Percentiles rank a stretch among this genome's conserved stretches.
Conservation (phyloP, 495 filamentous ascomycete genomes). For the Chaetomium tenue region DNA sequence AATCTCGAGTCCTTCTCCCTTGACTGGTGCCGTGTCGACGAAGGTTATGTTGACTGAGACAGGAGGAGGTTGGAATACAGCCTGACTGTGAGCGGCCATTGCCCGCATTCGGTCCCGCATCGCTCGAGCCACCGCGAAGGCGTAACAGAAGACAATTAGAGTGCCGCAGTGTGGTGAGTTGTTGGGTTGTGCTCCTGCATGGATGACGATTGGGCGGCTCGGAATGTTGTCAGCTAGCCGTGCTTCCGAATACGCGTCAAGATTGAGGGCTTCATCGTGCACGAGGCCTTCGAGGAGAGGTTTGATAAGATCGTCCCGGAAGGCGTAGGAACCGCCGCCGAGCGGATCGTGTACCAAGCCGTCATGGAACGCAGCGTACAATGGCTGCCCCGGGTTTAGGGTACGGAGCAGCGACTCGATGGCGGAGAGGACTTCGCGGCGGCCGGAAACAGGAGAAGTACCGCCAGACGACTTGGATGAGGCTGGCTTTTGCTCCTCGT, state of each 20-base stretch:
- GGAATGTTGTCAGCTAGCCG: conserved; percentile 10
- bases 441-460: not conserved
- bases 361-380: conserved; percentile 23
- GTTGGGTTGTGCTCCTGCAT: conserved; percentile 34
- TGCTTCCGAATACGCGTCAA: not conserved
- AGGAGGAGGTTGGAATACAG: not conserved
- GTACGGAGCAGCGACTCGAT: conserved; percentile 12
- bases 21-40: conserved; percentile 33
- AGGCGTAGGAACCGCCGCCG: conserved; percentile 25
- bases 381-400: conserved; percentile 9
- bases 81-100: not conserved
- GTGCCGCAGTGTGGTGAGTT: conserved; percentile 34
- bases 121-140: conserved; percentile 30
- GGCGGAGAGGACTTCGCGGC: conserved; percentile 7
- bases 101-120: conserved; percentile 21
- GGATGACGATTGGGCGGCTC: conserved; percentile 29
- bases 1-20: conserved; percentile 16
- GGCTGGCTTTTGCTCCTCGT: not conserved
- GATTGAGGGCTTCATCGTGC: conserved; percentile 12
- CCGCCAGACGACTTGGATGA: not conserved
- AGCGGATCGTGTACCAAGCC: conserved; percentile 27
- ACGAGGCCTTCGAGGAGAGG: conserved; percentile 17
- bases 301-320: conserved; percentile 18
- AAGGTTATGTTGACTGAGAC: conserved; percentile 31
- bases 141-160: conserved; percentile 31